Conservation (phyloP, 2,329 filamentous ascomycete genomes). For the Pseudogymnoascus sp. region DNA sequence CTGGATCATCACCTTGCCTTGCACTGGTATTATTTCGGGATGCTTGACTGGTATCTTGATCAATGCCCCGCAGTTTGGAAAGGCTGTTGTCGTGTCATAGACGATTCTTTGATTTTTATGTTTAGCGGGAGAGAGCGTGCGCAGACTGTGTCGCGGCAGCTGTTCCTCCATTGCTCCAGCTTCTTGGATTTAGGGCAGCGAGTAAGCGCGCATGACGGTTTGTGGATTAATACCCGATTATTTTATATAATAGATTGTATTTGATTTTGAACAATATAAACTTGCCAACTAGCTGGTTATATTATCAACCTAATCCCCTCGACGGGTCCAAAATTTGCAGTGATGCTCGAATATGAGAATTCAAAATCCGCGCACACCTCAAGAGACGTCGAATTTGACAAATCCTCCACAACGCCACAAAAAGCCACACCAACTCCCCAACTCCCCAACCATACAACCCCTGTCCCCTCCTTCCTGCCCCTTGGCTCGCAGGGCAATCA, state of each 20-base stretch:
- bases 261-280: background rate
- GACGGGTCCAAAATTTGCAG: background rate
- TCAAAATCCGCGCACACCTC: background rate
- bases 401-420: background rate
- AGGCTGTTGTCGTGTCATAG: background rate
- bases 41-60: slow-evolving; percentile 54
- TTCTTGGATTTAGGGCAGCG: background rate
- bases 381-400: background rate
- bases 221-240: background rate
- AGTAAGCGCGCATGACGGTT: background rate
- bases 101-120: background rate
- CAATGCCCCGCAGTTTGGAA: slow-evolving; percentile 45
- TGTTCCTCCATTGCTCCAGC: background rate
- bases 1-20: slow-evolving; percentile 53
- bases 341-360: background rate
- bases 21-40: slow-evolving; percentile 48
- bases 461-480: background rate
- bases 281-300: background rate
- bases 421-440: background rate
- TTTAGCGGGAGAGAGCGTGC: background rate
- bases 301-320: background rate
- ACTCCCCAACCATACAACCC: background rate
- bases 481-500: background rate
- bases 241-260: background rate
- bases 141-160: background rate